Evolutionary conservation across 768 basidiomycete genomes (phyloP).

Genomic region (Lepiota brunneoincarnata): DNA sequence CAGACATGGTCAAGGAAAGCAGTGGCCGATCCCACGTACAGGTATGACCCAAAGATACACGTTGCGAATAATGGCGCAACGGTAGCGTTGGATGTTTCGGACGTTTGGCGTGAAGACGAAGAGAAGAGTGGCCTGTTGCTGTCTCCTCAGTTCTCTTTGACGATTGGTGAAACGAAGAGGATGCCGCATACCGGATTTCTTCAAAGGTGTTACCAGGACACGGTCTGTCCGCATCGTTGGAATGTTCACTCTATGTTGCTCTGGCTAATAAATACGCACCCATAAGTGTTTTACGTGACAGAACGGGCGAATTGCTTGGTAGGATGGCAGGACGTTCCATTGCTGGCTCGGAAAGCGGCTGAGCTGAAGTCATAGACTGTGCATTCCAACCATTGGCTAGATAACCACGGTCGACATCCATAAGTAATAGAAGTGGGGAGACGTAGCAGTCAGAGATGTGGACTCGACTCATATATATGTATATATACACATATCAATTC

Average conservation of each 20-base stretch:
- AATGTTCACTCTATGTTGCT: not conserved
- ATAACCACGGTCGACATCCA: not conserved
- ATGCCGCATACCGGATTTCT: slow-evolving; percentile 14
- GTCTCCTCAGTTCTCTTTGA: not conserved
- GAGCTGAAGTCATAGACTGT: not conserved
- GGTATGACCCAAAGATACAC: not conserved
- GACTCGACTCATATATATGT: not conserved
- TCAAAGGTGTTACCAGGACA: slow-evolving; percentile 11
- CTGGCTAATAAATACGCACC: not conserved
- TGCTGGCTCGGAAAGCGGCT: no score
- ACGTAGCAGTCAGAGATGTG: not conserved
- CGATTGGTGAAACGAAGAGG: not conserved
- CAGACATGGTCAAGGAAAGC: not conserved
- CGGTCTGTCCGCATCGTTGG: slow-evolving; percentile 1
- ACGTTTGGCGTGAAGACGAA: not conserved
- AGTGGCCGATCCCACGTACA: not conserved
- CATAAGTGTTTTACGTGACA: slow-evolving; percentile 8
- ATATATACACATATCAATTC: not conserved
- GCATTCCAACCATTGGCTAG: not conserved
- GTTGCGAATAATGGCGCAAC: slow-evolving; percentile 6
- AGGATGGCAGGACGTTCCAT: no score
- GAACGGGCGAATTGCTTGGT: no score
- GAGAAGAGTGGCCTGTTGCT: not conserved
- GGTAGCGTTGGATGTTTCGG: not conserved
- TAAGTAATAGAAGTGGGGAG: not conserved